These are phyloP conservation scores for Euptelea pleiosperma DNA, from an alignment of 164 flowering plant species.

Conservation along the genomic window DNA sequence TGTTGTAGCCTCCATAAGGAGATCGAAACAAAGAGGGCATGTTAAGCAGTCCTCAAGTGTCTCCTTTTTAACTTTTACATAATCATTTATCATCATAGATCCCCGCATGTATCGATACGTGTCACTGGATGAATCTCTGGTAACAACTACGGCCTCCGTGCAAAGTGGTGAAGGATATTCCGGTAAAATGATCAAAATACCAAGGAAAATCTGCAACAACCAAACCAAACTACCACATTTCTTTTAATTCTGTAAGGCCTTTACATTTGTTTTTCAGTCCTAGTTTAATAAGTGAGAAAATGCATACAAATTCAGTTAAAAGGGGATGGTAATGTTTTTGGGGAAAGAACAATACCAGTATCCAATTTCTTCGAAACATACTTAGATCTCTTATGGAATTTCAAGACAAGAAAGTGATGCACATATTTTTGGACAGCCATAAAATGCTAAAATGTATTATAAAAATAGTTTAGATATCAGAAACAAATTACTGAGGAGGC, in stretches of 20 bases:
- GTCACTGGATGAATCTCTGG: too few species aligned
- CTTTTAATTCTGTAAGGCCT: neutral
- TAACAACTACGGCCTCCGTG: too few species aligned
- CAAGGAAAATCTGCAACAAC: conserved; percentile 1
- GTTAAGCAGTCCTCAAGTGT: conserved; percentile 18
- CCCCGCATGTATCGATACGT: neutral
- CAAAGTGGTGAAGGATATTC: too few species aligned
- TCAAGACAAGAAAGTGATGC: too few species aligned
- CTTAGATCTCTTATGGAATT: too few species aligned
- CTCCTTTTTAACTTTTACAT: conserved; percentile 11
- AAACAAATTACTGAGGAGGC: too few species aligned
- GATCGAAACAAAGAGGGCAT: conserved; percentile 23
- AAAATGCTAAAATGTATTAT: too few species aligned
- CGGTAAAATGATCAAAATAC: neutral
- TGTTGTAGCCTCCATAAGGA: conserved; percentile 22
- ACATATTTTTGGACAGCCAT: too few species aligned
- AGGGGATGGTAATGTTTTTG: neutral
- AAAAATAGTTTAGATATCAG: too few species aligned
- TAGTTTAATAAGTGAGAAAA: neutral
- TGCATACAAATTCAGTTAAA: neutral
- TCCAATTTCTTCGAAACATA: too few species aligned
- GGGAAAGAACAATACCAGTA: too few species aligned
- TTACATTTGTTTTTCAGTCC: neutral
- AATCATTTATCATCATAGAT: conserved; percentile 7
- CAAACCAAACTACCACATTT: neutral